Conservation (phyloP, 352 stramenopile genomes). For the Phytophthora syringae region DNA sequence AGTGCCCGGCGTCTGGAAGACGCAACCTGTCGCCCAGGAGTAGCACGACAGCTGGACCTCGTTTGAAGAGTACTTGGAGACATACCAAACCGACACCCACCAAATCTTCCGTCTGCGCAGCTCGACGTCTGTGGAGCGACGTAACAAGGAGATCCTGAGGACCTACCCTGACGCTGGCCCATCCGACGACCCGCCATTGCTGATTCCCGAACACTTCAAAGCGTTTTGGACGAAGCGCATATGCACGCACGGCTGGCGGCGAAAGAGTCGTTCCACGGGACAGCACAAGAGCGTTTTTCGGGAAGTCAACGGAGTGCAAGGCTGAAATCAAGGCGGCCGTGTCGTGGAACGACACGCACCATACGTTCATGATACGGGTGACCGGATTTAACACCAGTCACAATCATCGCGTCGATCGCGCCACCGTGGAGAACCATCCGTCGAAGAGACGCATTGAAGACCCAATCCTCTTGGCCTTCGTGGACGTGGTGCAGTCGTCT, state of each 20-base stretch:
- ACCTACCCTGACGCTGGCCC: too few species aligned
- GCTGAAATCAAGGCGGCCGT: background rate
- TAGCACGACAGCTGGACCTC: slow-evolving; percentile 5
- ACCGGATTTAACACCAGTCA: background rate
- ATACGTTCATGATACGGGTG: slow-evolving; percentile 7
- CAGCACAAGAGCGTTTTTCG: slow-evolving; percentile 5
- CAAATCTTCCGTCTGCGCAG: too few species aligned
- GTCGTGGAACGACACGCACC: too few species aligned
- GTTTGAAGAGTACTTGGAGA: background rate
- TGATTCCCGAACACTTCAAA: too few species aligned
- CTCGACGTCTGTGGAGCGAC: too few species aligned
- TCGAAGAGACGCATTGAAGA: background rate
- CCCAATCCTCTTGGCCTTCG: background rate
- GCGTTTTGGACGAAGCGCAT: too few species aligned
- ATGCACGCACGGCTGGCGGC: too few species aligned
- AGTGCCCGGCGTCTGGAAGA: slow-evolving; percentile 2
- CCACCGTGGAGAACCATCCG: slow-evolving; percentile 3
- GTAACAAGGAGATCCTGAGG: too few species aligned
- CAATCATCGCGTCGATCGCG: slow-evolving; percentile 4
- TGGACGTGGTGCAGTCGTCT: slow-evolving; percentile 5
- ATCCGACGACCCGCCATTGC: too few species aligned
- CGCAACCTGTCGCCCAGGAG: slow-evolving; percentile 2
- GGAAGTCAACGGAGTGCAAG: slow-evolving; percentile 14
- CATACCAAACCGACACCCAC: slow-evolving; percentile 4
- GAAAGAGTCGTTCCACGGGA: slow-evolving; percentile 1